Evolutionary conservation across 345 rosid species (phyloP).

Genomic region (Psidium friedrichsthalianum): DNA sequence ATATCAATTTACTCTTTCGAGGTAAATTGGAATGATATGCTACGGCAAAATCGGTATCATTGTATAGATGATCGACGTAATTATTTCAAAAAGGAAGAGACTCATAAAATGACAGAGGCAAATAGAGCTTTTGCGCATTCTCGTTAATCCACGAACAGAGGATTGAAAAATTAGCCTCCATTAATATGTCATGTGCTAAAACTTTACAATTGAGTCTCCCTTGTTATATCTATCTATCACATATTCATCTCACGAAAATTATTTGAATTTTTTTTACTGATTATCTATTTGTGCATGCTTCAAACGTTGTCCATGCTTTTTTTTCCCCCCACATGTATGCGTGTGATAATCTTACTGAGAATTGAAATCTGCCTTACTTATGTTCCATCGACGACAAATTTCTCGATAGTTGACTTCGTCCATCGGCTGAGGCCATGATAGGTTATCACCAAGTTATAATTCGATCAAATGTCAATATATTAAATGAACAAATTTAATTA

Average conservation of each 20-base stretch:
- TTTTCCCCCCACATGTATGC: background rate
- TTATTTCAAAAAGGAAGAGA: no score
- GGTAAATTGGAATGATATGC: no score
- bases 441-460: background rate
- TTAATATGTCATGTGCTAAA: background rate
- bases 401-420: background rate
- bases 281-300: background rate
- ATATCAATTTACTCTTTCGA: background rate
- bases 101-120: no score
- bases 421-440: rapidly evolving
- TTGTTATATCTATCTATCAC: background rate
- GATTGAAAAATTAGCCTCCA: no score
- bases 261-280: rapidly evolving
- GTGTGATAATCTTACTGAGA: rapidly evolving
- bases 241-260: background rate
- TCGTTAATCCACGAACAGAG: no score
- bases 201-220: background rate
- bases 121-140: no score
- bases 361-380: background rate
- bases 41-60: no score
- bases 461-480: background rate
- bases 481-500: background rate
- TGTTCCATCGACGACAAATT: background rate
- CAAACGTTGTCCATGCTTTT: background rate
- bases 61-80: no score